Conservation (phyloP, 2,329 filamentous ascomycete species). For the Paecilomyces sp. region DNA sequence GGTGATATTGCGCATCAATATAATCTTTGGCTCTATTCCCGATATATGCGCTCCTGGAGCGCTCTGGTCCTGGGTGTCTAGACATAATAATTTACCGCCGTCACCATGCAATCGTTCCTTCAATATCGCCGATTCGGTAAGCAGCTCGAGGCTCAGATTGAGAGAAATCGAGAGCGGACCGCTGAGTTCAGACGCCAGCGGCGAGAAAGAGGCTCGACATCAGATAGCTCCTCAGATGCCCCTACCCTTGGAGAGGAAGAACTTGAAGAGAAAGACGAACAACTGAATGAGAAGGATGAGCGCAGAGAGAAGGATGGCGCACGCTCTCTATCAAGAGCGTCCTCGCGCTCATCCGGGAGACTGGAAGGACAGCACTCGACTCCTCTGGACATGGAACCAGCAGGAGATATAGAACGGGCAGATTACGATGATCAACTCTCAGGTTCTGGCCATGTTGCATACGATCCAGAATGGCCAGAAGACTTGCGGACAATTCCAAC, state of each 20-base stretch:
- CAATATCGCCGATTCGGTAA: conserved; percentile 18
- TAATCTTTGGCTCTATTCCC: no score
- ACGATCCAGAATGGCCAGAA: conserved; percentile 1
- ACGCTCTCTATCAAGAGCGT: neutral
- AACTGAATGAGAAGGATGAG: neutral
- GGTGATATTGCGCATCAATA: no score
- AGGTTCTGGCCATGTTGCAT: no score
- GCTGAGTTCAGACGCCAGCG: conserved; percentile 10
- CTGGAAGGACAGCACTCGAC: neutral
- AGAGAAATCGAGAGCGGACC: conserved; percentile 8
- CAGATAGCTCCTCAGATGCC: conserved; percentile 1
- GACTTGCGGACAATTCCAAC: conserved; percentile 11
- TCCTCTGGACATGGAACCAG: neutral
- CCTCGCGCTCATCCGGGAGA: neutral
- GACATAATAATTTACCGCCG: neutral
- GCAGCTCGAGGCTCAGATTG: conserved; percentile 14
- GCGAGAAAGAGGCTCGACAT: conserved; percentile 7
- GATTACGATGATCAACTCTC: conserved; percentile 1
- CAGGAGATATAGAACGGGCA: conserved; percentile 6
- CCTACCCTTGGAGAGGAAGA: neutral
- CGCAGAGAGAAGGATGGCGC: conserved; percentile 2
- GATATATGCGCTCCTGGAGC: neutral
- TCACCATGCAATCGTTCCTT: conserved; percentile 17
- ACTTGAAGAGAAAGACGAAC: conserved; percentile 2
- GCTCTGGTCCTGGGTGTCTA: neutral